phyloP scores from a whole-genome alignment of 441 rosid genomes.

The Euphorbia celastroides region DNA sequence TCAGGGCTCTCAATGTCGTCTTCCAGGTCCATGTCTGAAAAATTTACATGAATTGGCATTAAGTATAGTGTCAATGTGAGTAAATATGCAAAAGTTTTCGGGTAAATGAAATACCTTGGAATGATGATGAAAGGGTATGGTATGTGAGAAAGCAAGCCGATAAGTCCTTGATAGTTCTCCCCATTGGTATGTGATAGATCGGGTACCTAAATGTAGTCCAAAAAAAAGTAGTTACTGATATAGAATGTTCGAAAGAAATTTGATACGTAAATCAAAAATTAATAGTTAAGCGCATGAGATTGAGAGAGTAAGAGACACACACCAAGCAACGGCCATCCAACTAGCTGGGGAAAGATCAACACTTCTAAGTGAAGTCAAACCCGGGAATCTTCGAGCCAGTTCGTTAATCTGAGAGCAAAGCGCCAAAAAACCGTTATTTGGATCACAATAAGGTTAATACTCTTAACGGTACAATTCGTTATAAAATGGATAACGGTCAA shows the following conservation, averaged over 20 bases:
- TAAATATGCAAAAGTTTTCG: background rate
- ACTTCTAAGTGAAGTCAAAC: conserved; percentile 79
- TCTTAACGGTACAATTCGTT: conserved; percentile 9
- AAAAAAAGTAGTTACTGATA: background rate
- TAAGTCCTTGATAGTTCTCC: conserved; percentile 87
- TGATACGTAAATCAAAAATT: too few species aligned
- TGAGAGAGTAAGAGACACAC: conserved; percentile 17
- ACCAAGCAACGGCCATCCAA: conserved; percentile 99
- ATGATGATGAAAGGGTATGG: conserved; percentile 91
- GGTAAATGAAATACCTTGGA: conserved; percentile 51
- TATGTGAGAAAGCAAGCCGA: conserved; percentile 93
- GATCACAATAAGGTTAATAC: conserved; percentile 13
- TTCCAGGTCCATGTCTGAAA: conserved; percentile 59
- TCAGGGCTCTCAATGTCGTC: conserved; percentile 45
- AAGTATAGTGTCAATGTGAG: background rate
- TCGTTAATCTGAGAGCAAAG: conserved; percentile 61
- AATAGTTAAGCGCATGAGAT: background rate
- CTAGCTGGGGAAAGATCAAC: conserved; percentile 99
- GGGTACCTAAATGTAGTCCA: conserved; percentile 55
- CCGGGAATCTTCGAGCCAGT: conserved; percentile 58
- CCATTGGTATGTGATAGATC: conserved; percentile 96
- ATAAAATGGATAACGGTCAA: conserved; percentile 6
- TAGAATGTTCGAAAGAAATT: background rate
- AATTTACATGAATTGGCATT: too few species aligned
- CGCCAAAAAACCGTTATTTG: conserved; percentile 18